Conservation (phyloP, 768 basidiomycete genomes). For the Lactarius hatsudake region DNA sequence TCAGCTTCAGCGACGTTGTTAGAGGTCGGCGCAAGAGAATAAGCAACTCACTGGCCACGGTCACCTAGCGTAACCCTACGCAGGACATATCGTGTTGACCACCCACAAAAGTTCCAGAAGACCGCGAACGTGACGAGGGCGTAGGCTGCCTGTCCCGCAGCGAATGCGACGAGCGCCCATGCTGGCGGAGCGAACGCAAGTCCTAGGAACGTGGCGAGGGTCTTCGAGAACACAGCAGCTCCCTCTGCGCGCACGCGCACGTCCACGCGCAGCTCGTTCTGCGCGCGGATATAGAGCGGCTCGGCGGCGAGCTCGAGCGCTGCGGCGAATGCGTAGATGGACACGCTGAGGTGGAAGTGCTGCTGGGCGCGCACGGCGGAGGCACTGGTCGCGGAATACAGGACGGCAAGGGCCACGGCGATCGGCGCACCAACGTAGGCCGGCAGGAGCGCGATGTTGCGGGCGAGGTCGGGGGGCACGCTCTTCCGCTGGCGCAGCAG, state of each 20-base stretch:
- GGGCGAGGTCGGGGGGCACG: conserved; percentile 25
- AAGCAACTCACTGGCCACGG: conserved; percentile 34
- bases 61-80: conserved; percentile 27
- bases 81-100: conserved; percentile 26
- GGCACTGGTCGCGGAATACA: conserved; percentile 58
- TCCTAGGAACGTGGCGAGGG: conserved; percentile 64
- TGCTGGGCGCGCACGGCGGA: conserved; percentile 57
- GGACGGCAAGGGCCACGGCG: conserved; percentile 46
- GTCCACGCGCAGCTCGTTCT: conserved; percentile 67
- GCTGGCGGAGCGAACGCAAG: conserved; percentile 46
- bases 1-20: background rate
- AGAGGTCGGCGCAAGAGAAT: background rate
- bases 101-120: conserved; percentile 43
- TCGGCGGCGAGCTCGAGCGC: conserved; percentile 78
- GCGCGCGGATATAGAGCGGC: conserved; percentile 47
- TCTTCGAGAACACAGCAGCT: conserved; percentile 69
- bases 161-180: conserved; percentile 78
- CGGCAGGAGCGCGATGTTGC: conserved; percentile 64
- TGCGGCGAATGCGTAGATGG: conserved; percentile 71
- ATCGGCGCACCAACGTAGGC: conserved; percentile 66
- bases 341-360: conserved; percentile 59
- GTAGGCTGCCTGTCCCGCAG: conserved; percentile 79
- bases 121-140: conserved; percentile 52
- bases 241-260: conserved; percentile 87
- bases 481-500: conserved; percentile 56